Evolutionary conservation across 495 filamentous ascomycete genomes (phyloP), one percentile per base, ranked within the genome.

Genomic region (Cryomyces antarcticus): DNA sequence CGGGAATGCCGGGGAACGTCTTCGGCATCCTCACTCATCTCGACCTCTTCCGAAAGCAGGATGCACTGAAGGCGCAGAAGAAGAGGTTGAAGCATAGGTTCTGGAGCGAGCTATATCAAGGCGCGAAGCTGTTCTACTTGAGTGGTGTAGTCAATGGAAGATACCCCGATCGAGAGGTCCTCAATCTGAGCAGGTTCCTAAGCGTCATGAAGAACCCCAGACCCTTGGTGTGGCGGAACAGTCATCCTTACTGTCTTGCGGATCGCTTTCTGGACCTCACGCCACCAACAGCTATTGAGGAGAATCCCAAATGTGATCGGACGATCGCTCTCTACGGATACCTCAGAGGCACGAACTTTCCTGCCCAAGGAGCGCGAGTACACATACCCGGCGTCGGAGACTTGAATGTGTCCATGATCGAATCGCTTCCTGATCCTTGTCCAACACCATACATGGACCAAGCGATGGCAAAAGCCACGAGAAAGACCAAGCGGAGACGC

Each of bases 141-240:
- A 89, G 82, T 10, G 89, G 89, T 45, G 84, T 97, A 9, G 75
- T 94, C 46, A 96, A 96, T 57, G 89, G 89, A 31, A 72, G 89
- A 43, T 97, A 97, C 61, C 89, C 89, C 24, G 89, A 97, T 55
- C 77, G 89, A 41, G 92, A 97, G 62, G 76, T 97, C 17, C 82
- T 95, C 63, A 97, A 97, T 48, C 61, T 97, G 4, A 88, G 82
- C 10, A 71, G 92, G 38, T 97, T 97, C 58, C 68, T 97, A 50
- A 87, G 80, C 4, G 84, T 97, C 51, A 96, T 96, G 92, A 97
- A 97, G 67, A 95, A 93, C 58, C 92, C 89, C 29, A 73, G 89
- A 38, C 89, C 89, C 5, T 63, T 97, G 5, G 67, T 95, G n/a
- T 97, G 89, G 89, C 74, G 92, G 41, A 95, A 96, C 52, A 77